These are phyloP conservation scores for Candolleomyces eurysporus DNA, from an alignment of 768 basidiomycete genomes.

Conservation along the genomic window DNA sequence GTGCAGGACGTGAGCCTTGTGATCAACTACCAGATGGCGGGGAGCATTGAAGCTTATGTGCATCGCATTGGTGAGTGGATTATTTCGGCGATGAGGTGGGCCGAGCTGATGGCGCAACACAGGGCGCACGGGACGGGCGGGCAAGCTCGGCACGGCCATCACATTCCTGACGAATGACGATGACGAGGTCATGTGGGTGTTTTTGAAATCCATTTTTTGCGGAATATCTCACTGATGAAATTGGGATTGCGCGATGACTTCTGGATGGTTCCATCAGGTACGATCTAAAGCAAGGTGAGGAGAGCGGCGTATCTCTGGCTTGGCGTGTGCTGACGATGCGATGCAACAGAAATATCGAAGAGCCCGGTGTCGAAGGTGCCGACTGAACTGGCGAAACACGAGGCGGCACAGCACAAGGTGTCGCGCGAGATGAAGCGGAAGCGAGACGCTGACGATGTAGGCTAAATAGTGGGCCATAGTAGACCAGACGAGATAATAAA, in stretches of 20 bases:
- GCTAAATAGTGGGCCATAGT: conserved; percentile 23
- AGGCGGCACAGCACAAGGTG: conserved; percentile 86
- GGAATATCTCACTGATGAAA: background rate
- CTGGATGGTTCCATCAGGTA: conserved; percentile 54
- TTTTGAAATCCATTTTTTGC: conserved; percentile 14
- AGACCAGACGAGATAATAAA: background rate
- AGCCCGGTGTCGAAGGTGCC: conserved; percentile 91
- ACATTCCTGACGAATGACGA: conserved; percentile 97
- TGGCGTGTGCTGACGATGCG: background rate
- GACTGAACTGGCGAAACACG: conserved; percentile 85
- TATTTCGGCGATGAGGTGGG: conserved; percentile 1
- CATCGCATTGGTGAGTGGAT: conserved; percentile 84
- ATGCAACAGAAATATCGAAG: conserved; percentile 78
- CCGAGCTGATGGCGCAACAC: background rate
- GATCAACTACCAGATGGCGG: conserved; percentile 97
- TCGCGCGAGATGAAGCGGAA: conserved; percentile 95
- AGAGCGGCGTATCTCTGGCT: background rate
- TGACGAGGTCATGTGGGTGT: conserved; percentile 90
- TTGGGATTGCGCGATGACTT: conserved; percentile 12
- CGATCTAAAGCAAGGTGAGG: conserved; percentile 88
- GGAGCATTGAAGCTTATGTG: conserved; percentile 94
- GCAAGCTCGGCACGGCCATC: conserved; percentile 89
- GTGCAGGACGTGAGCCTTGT: conserved; percentile 95
- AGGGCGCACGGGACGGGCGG: conserved; percentile 98
- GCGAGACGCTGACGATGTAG: conserved; percentile 78